Percentiles rank a stretch among this genome's conserved stretches.
phyloP scores from a whole-genome alignment of 352 stramenopile genomes.

The Globisporangium perplexum region DNA sequence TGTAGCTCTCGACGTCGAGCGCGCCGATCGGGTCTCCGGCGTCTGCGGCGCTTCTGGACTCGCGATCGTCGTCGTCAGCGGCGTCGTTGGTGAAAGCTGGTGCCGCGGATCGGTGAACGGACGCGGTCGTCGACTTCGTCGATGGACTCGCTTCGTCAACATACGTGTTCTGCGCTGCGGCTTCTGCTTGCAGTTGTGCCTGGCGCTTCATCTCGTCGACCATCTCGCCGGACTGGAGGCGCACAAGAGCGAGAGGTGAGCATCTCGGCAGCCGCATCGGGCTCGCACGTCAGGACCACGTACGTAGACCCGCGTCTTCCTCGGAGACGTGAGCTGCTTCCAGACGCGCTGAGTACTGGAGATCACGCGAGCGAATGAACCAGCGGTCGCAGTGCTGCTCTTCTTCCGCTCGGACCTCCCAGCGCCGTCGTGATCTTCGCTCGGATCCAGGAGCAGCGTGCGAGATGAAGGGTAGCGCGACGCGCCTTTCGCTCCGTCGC shows the following conservation, averaged over 20 bases:
- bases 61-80: neutral
- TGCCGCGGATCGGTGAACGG: neutral
- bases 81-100: neutral
- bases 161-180: neutral
- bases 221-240: constrained; percentile 8
- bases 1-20: constrained; percentile 41
- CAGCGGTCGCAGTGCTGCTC: neutral
- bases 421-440: constrained; percentile 7
- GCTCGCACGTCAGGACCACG: neutral
- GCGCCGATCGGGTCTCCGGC: neutral
- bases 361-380: constrained; percentile 9
- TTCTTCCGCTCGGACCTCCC: constrained; percentile 11
- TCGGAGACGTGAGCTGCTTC: constrained; percentile 20
- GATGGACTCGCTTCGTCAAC: neutral
- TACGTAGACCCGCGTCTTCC: constrained; percentile 38
- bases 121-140: too few relatives aligned
- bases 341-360: constrained; percentile 15
- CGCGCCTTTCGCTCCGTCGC: neutral
- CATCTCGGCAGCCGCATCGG: neutral
- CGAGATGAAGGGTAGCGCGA: constrained; percentile 19
- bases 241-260: neutral
- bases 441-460: constrained; percentile 15
- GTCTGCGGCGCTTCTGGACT: too few relatives aligned
- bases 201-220: constrained; percentile 5
- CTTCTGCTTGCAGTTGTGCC: neutral